Evolutionary conservation across 352 stramenopile species (phyloP), one percentile per base, ranked within the genome.

Genomic region (Globisporangium viniferum): DNA sequence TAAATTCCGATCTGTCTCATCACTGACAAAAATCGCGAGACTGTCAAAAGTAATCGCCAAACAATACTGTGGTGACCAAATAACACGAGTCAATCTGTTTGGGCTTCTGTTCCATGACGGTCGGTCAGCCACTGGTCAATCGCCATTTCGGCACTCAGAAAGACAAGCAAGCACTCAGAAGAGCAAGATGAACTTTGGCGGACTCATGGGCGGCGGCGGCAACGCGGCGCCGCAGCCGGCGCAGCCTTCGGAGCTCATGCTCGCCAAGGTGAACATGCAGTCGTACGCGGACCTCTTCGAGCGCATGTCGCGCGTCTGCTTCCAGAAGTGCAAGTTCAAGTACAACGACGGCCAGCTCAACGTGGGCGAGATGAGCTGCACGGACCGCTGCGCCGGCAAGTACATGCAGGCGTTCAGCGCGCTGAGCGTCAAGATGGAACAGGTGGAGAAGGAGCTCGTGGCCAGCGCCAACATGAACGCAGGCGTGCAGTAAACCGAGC

Each of bases 311-410:
- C 79, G 82, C 69, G 79, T 96, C 56, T 98, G 93, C 74, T 97
- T 97, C 82, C 89, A 97, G 74, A 98, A 98, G 76, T 98, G 93
- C 87, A 92, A 98, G 68, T 92, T 95, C 68, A 98, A 97, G 79
- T 98, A 98, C 81, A 96, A 94, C 59, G 97, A 99, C 75, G 86
- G 90, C 59, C 96, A 99, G 74, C 82, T 99, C 9, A 97, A 97
- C 63, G 86, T 99, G 35, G 97, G 96, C 71, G 97, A 99, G 86
- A 99, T 99, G 95, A 98, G 84, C 76, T 99, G 97, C 82, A 97
- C 98, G 67, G 97, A 99, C 86, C 92, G 97, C 71, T 99, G 97
- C 76, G 93, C 98, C 36, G 86, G 92, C 66, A 99, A 99, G 81
- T 99, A 99, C 84, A 95, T 99, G 81, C 93, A 99, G 75, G 84